These are phyloP conservation scores for Pterocarpus santalinus DNA, from an alignment of 306 rosid species.

Conservation along the genomic window DNA sequence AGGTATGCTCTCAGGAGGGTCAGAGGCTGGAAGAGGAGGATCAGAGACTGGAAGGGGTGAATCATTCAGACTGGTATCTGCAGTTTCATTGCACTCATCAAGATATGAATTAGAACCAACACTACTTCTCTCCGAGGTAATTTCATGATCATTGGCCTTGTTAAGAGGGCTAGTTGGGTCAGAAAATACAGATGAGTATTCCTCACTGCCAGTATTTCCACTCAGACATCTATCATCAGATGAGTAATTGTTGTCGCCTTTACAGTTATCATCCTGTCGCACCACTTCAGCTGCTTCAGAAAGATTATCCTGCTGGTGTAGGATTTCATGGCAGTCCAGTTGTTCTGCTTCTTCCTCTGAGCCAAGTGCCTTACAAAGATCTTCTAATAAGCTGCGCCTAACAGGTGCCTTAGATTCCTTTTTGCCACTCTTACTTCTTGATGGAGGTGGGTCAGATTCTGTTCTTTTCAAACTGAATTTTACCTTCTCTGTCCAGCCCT, in stretches of 20 bases:
- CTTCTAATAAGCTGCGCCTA: constrained; percentile 83
- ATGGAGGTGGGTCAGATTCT: constrained; percentile 77
- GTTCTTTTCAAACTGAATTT: constrained; percentile 70
- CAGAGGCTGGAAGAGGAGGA: constrained; percentile 56
- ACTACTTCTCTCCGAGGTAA: constrained; percentile 71
- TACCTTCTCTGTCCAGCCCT: constrained; percentile 90
- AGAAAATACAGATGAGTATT: constrained; percentile 63
- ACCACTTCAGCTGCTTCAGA: constrained; percentile 60
- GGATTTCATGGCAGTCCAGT: constrained; percentile 50
- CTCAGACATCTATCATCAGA: constrained; percentile 61
- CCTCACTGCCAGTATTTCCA: constrained; percentile 75
- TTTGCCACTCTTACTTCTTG: constrained; percentile 59
- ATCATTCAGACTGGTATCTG: constrained; percentile 44
- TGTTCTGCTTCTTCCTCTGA: constrained; percentile 61
- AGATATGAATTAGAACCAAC: constrained; percentile 72
- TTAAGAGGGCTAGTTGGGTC: constrained; percentile 70
- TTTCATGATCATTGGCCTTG: constrained; percentile 70
- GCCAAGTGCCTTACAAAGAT: constrained; percentile 77
- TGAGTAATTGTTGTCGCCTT: constrained; percentile 54
- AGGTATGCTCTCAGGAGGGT: constrained; percentile 51
- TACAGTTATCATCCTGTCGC: constrained; percentile 56
- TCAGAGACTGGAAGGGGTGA: constrained; percentile 58
- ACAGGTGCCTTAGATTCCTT: constrained; percentile 63
- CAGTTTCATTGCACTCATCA: constrained; percentile 63
- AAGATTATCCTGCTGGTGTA: constrained; percentile 50